Evolutionary conservation across 1,284 basidiomycete genomes (phyloP).

Genomic region (Athelia psychrophila): DNA sequence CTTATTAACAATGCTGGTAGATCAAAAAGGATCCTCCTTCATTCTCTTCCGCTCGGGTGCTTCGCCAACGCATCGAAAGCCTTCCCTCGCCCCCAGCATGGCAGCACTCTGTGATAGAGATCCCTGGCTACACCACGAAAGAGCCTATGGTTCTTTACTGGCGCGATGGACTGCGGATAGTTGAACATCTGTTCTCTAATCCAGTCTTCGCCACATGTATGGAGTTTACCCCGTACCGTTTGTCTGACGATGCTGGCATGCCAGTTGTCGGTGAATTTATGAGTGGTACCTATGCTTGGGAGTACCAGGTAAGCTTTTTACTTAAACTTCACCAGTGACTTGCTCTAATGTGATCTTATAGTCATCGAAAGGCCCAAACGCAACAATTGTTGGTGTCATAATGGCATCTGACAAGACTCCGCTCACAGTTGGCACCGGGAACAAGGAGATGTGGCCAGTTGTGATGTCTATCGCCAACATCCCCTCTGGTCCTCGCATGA

Average conservation of each 20-base stretch:
- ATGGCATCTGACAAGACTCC: constrained; percentile 3
- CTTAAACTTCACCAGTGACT: background rate
- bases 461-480: constrained; percentile 1
- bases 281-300: constrained; percentile 2
- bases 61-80: background rate
- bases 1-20: background rate
- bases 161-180: constrained; percentile 1
- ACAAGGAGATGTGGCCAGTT: constrained; percentile 1
- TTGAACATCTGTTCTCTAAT: background rate
- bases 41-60: constrained; percentile 2
- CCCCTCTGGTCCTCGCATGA: background rate
- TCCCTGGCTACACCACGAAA: background rate
- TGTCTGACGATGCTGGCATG: background rate
- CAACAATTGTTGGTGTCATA: constrained; percentile 1
- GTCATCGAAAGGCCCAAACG: background rate
- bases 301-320: constrained; percentile 1
- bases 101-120: background rate
- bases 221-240: background rate
- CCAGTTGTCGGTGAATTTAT: constrained; percentile 2
- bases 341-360: background rate
- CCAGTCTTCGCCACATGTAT: constrained; percentile 4
- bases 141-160: background rate
- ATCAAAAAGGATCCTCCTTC: background rate
- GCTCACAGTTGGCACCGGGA: constrained; percentile 3
- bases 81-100: background rate